Conservation (phyloP, 1,284 basidiomycete genomes). For the Trichosporon ovoides region DNA sequence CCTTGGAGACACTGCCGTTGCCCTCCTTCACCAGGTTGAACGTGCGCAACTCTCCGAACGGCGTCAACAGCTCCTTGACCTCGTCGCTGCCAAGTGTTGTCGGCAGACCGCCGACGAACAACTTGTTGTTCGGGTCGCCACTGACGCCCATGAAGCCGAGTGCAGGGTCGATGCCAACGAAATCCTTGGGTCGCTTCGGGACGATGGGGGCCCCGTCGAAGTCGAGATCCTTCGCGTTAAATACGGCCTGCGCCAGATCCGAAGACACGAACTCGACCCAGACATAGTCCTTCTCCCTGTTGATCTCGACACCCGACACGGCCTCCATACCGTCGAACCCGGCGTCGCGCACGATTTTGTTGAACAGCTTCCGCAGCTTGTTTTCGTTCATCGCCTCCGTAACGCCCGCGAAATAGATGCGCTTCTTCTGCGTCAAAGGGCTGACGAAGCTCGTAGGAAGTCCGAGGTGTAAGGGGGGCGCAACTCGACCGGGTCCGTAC, state of each 20-base stretch:
- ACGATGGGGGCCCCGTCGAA: slow-evolving; percentile 72
- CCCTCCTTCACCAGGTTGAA: slow-evolving; percentile 95
- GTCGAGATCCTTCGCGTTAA: slow-evolving; percentile 76
- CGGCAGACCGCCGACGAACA: slow-evolving; percentile 94
- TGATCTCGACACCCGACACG: slow-evolving; percentile 86
- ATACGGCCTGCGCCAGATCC: slow-evolving; percentile 63
- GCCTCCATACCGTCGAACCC: slow-evolving; percentile 66
- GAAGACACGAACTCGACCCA: slow-evolving; percentile 97
- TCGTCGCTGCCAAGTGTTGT: slow-evolving; percentile 94
- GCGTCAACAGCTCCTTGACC: slow-evolving; percentile 93
- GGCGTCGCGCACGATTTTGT: slow-evolving; percentile 56
- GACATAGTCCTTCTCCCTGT: slow-evolving; percentile 96
- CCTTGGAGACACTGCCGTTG: slow-evolving; percentile 80
- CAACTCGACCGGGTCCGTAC: slow-evolving; percentile 43
- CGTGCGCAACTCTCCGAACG: slow-evolving; percentile 92
- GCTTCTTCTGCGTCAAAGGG: slow-evolving; percentile 82
- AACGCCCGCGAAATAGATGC: slow-evolving; percentile 93
- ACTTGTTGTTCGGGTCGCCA: slow-evolving; percentile 94
- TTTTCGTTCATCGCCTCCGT: slow-evolving; percentile 86
- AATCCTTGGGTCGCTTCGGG: slow-evolving; percentile 85
- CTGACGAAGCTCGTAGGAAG: slow-evolving; percentile 54
- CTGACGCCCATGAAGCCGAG: slow-evolving; percentile 94
- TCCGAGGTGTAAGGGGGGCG: slow-evolving; percentile 42
- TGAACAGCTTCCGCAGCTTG: slow-evolving; percentile 87
- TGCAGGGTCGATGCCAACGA: slow-evolving; percentile 55